These are phyloP conservation scores for Candida broadrunensis DNA, from an alignment of 805 yeast species.

Conservation along the genomic window DNA sequence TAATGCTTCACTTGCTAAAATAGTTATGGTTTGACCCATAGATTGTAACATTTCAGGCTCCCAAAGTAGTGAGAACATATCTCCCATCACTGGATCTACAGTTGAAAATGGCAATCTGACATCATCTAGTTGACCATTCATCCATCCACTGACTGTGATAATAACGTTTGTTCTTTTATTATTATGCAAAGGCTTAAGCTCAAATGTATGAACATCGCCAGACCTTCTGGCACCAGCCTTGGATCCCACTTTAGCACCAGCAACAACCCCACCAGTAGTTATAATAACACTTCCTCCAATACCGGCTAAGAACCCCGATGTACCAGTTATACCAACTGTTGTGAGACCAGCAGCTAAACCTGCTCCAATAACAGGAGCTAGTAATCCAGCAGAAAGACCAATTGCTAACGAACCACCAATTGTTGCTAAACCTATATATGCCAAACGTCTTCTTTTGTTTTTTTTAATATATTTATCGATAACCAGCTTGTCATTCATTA, in stretches of 20 bases:
- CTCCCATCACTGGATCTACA: constrained; percentile 97
- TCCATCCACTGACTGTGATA: constrained; percentile 95
- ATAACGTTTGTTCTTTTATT: constrained; percentile 84
- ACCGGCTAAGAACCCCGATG: constrained; percentile 89
- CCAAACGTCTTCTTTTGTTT: constrained; percentile 63
- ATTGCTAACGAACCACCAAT: constrained; percentile 92
- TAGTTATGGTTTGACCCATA: constrained; percentile 93
- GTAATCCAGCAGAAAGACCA: constrained; percentile 90
- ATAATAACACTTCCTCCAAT: constrained; percentile 95
- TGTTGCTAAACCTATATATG: constrained; percentile 92
- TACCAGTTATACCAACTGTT: constrained; percentile 93
- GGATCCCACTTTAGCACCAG: constrained; percentile 88
- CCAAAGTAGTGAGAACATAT: constrained; percentile 87
- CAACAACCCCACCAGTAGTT: constrained; percentile 84
- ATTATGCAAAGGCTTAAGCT: constrained; percentile 88
- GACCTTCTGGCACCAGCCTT: constrained; percentile 81
- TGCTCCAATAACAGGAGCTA: constrained; percentile 98
- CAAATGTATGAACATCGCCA: constrained; percentile 92
- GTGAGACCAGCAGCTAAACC: constrained; percentile 97
- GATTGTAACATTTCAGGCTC: constrained; percentile 97
- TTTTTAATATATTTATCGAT: constrained; percentile 69
- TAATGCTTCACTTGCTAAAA: constrained; percentile 89
- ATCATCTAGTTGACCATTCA: constrained; percentile 93
- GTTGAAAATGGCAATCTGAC: constrained; percentile 94
- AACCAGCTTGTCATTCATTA: constrained; percentile 74